A percentile compares a stretch with the other conserved stretches of the same genome.
Conservation (phyloP, 2,329 filamentous ascomycete species). For the Hymenoscyphus fructigenus region DNA sequence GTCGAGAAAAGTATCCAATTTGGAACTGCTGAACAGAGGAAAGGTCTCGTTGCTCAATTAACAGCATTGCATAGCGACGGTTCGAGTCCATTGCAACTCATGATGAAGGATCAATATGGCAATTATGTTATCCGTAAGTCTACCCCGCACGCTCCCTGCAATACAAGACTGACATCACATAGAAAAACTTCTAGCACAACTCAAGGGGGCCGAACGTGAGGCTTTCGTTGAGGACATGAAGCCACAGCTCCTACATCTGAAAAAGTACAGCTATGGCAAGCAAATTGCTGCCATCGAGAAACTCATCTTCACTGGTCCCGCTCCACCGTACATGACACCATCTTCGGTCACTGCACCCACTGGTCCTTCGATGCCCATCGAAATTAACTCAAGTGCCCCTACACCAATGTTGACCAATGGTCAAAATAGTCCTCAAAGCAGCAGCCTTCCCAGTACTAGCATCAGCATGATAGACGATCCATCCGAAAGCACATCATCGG, state of each 20-base stretch:
- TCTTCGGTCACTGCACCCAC: constrained; percentile 30
- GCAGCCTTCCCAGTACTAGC: constrained; percentile 62
- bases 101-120: constrained; percentile 89
- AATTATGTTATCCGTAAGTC: constrained; percentile 96
- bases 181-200: constrained; percentile 76
- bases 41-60: constrained; percentile 64
- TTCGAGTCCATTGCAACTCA: constrained; percentile 65
- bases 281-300: constrained; percentile 66
- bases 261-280: constrained; percentile 63
- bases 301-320: constrained; percentile 42
- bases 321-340: constrained; percentile 21
- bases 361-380: constrained; percentile 39
- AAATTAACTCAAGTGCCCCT: constrained; percentile 53
- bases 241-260: constrained; percentile 59
- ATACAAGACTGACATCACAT: constrained; percentile 18
- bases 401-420: constrained; percentile 68
- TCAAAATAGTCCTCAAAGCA: constrained; percentile 68
- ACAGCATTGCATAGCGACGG: constrained; percentile 61
- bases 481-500: constrained; percentile 25
- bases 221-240: constrained; percentile 63
- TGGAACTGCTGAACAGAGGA: constrained; percentile 68
- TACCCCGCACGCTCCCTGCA: not conserved
- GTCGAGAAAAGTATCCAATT: constrained; percentile 87
- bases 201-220: constrained; percentile 59
- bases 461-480: constrained; percentile 46